phyloP scores from a whole-genome alignment of 202 grass and related monocot genomes.

The Bolboschoenoplectus hybrid region DNA sequence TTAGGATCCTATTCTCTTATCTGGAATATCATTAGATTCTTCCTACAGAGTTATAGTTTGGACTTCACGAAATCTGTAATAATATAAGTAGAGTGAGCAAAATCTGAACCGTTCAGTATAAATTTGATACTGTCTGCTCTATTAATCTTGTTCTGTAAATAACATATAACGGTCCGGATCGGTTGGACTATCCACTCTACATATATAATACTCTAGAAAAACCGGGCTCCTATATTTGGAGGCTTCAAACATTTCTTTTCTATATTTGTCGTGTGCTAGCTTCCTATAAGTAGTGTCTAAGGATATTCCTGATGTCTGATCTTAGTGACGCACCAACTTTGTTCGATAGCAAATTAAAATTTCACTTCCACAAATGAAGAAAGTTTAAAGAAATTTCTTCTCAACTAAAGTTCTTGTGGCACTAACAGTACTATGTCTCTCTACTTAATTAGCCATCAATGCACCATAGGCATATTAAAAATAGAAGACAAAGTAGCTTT shows the following conservation, averaged over 20 bases:
- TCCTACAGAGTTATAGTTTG: neutral
- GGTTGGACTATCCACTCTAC: too few species aligned
- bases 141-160: too few species aligned
- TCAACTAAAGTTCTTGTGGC: neutral
- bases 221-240: neutral
- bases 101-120: too few species aligned
- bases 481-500: neutral
- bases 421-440: neutral
- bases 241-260: neutral
- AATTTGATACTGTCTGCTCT: too few species aligned
- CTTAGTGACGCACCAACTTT: slow-evolving; percentile 34
- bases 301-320: slow-evolving; percentile 32
- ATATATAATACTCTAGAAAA: too few species aligned
- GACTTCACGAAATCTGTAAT: too few species aligned
- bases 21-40: neutral
- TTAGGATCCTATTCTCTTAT: neutral
- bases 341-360: slow-evolving; percentile 10
- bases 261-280: slow-evolving; percentile 9
- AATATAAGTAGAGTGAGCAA: too few species aligned
- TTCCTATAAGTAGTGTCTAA: slow-evolving; percentile 18
- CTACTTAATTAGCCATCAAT: neutral
- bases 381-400: neutral
- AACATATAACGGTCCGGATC: too few species aligned
- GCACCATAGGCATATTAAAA: neutral
- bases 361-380: slow-evolving; percentile 13